Percentiles rank a stretch among this genome's conserved stretches.
Evolutionary conservation across 305 asterid species (phyloP).

Genomic region (Withania somnifera): DNA sequence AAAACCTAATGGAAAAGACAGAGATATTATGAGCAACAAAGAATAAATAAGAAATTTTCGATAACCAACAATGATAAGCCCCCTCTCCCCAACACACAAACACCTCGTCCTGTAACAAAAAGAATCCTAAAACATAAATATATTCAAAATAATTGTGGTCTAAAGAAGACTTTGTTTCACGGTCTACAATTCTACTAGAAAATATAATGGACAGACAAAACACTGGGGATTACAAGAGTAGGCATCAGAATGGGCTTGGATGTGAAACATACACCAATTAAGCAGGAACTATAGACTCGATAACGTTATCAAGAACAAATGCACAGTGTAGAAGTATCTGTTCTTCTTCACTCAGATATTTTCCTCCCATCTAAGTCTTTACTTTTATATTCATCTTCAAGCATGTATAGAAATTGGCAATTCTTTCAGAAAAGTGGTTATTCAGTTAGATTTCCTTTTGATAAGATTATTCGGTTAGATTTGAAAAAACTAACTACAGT

Average conservation of each 20-base stretch:
- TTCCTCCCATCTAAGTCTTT: not conserved
- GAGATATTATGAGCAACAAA: not conserved
- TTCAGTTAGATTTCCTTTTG: not conserved
- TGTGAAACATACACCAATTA: not conserved
- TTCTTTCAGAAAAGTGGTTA: not conserved
- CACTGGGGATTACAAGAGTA: not conserved
- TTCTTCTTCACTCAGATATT: not conserved
- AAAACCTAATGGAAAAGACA: constrained; percentile 41
- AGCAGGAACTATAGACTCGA: not conserved
- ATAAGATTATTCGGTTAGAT: not conserved
- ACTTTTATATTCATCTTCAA: not conserved
- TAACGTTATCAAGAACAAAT: not conserved
- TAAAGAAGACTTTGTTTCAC: not conserved
- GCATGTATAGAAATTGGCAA: not conserved
- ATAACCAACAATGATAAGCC: not conserved
- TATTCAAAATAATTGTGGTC: not conserved
- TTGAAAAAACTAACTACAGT: not conserved
- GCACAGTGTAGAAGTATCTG: not conserved
- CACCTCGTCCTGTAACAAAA: not conserved
- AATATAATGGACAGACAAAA: not conserved
- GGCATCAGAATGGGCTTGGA: not conserved
- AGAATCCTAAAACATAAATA: not conserved
- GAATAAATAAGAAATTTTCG: not conserved
- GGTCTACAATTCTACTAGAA: not conserved
- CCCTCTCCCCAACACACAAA: not conserved